These are phyloP conservation scores for Colletotrichum sp. DNA, from an alignment of 2,329 filamentous ascomycete genomes.

Conservation along the genomic window DNA sequence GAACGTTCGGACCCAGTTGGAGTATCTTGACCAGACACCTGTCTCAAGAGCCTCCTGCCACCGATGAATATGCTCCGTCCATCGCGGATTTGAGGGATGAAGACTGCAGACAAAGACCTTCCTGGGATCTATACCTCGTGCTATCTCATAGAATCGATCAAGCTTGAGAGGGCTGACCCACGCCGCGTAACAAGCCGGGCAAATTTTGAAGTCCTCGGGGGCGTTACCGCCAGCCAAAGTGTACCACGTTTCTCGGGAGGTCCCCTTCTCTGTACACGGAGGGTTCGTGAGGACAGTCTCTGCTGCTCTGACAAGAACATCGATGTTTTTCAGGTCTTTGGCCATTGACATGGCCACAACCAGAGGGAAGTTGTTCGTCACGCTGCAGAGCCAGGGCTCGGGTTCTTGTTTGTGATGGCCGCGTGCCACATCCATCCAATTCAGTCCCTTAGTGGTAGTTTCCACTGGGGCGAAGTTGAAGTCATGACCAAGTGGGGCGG, in stretches of 20 bases:
- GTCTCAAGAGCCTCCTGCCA: constrained; percentile 34
- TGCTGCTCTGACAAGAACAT: constrained; percentile 29
- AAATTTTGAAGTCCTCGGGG: constrained; percentile 28
- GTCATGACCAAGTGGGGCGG: constrained; percentile 29
- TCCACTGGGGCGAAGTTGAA: constrained; percentile 18
- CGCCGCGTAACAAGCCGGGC: constrained; percentile 36
- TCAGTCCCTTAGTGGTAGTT: background rate
- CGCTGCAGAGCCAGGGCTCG: background rate
- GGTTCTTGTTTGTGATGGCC: background rate
- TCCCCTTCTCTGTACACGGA: constrained; percentile 30
- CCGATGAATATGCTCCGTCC: constrained; percentile 25
- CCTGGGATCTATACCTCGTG: constrained; percentile 10
- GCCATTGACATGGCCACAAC: constrained; percentile 28
- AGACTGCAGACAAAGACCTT: constrained; percentile 32
- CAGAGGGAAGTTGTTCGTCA: constrained; percentile 13
- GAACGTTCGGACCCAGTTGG: constrained; percentile 29
- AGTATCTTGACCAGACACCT: constrained; percentile 32
- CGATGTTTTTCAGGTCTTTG: constrained; percentile 26
- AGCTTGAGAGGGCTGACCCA: constrained; percentile 29
- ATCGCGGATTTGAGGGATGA: constrained; percentile 28
- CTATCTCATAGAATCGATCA: constrained; percentile 29
- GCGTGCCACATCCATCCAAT: constrained; percentile 2
- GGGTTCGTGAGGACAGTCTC: constrained; percentile 24
- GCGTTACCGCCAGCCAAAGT: constrained; percentile 25
- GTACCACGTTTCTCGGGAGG: constrained; percentile 37